Evolutionary conservation across 2,329 filamentous ascomycete genomes (phyloP).

Genomic region (Nothopassalora personata): DNA sequence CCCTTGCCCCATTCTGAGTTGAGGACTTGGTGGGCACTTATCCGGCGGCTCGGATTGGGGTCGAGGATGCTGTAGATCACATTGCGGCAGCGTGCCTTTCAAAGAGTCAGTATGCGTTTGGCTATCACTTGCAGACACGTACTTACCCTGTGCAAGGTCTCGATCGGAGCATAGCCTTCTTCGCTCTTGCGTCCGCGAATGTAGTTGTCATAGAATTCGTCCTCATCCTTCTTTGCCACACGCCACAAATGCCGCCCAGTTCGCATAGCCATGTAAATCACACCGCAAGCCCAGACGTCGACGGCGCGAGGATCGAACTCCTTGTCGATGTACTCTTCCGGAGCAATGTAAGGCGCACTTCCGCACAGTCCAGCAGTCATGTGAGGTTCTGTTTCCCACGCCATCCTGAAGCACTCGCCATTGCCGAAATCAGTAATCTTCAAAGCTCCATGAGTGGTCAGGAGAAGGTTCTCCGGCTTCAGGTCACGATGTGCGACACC

Average conservation of each 20-base stretch:
- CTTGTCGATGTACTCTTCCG: slow-evolving; percentile 89
- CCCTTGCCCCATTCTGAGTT: slow-evolving; percentile 98
- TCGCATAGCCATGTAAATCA: slow-evolving; percentile 99
- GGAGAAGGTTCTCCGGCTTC: slow-evolving; percentile 91
- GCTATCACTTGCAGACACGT: not conserved
- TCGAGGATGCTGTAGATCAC: slow-evolving; percentile 99
- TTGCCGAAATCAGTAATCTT: slow-evolving; percentile 99
- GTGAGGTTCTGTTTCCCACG: slow-evolving; percentile 96
- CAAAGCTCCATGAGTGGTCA: slow-evolving; percentile 85
- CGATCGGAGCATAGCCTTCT: slow-evolving; percentile 92
- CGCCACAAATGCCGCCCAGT: slow-evolving; percentile 95
- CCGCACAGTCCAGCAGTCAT: slow-evolving; percentile 97
- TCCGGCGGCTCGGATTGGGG: slow-evolving; percentile 83
- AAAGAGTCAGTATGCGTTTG: slow-evolving; percentile 10
- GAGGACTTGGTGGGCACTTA: slow-evolving; percentile 92
- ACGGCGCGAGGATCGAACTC: slow-evolving; percentile 98
- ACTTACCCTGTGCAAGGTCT: slow-evolving; percentile 88
- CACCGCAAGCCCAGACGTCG: slow-evolving; percentile 95
- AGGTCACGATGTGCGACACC: slow-evolving; percentile 94
- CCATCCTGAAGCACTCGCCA: slow-evolving; percentile 98
- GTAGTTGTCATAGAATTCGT: slow-evolving; percentile 95
- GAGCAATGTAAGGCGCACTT: slow-evolving; percentile 93
- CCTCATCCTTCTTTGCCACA: slow-evolving; percentile 92
- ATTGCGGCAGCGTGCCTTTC: slow-evolving; percentile 88
- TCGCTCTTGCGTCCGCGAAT: slow-evolving; percentile 89